Percentiles rank a stretch among this genome's conserved stretches.
phyloP scores from a whole-genome alignment of 2,329 filamentous ascomycete species.

The Penicillium carneum region DNA sequence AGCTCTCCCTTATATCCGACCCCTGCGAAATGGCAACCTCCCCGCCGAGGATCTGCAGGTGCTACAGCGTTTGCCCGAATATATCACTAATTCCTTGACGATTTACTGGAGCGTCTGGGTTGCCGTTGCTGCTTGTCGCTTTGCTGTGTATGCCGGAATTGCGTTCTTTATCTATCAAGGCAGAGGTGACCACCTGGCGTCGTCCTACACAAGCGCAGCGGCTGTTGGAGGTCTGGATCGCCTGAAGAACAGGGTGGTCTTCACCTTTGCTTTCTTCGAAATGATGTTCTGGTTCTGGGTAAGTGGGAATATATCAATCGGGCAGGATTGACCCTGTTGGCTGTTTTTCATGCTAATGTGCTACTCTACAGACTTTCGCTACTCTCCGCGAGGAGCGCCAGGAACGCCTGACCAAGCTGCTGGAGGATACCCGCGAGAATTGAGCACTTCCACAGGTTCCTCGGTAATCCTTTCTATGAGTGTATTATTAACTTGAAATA shows the following conservation, averaged over 20 bases:
- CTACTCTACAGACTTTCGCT: slow-evolving; percentile 40
- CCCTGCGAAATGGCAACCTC: slow-evolving; percentile 35
- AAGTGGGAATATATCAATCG: slow-evolving; percentile 33
- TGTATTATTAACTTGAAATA: slow-evolving; percentile 12
- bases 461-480: slow-evolving; percentile 2
- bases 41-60: slow-evolving; percentile 35
- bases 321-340: not conserved
- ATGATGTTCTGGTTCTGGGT: slow-evolving; percentile 87
- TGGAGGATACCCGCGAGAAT: slow-evolving; percentile 32
- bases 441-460: slow-evolving; percentile 1
- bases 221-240: slow-evolving; percentile 62
- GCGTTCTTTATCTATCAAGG: slow-evolving; percentile 50
- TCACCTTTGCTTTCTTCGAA: slow-evolving; percentile 85
- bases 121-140: slow-evolving; percentile 45
- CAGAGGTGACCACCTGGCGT: slow-evolving; percentile 29
- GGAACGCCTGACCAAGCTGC: slow-evolving; percentile 36
- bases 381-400: slow-evolving; percentile 50
- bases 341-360: slow-evolving; percentile 20
- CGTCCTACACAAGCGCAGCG: slow-evolving; percentile 33
- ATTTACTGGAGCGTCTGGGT: slow-evolving; percentile 52
- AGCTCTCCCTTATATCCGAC: slow-evolving; percentile 56
- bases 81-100: slow-evolving; percentile 37
- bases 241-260: slow-evolving; percentile 83
- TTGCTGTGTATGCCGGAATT: slow-evolving; percentile 48
- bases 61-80: slow-evolving; percentile 33